These are phyloP conservation scores for Trichoderma citrinoviride DNA, from an alignment of 2,329 filamentous ascomycete species.

Conservation along the genomic window DNA sequence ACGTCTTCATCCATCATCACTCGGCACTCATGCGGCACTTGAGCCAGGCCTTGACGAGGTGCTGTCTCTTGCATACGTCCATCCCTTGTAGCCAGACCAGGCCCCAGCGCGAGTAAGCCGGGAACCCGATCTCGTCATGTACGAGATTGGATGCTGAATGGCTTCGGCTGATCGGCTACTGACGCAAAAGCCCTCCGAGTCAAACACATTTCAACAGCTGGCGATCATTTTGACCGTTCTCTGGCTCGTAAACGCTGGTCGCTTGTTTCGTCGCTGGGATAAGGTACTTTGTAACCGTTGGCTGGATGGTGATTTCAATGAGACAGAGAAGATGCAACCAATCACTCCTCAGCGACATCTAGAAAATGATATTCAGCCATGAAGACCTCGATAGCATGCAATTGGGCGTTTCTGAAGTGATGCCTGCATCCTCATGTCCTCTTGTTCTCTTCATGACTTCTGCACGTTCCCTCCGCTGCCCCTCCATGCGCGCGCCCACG, in stretches of 20 bases:
- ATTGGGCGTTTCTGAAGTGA: neutral
- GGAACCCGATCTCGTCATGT: neutral
- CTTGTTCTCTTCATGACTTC: neutral
- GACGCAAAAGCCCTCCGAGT: neutral
- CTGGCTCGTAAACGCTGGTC: too few species aligned
- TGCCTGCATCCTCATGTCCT: neutral
- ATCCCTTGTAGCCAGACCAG: neutral
- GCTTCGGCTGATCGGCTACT: neutral
- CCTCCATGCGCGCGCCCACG: conserved; percentile 7
- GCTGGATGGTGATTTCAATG: too few species aligned
- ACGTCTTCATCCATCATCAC: too few species aligned
- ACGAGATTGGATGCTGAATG: neutral
- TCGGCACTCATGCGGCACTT: too few species aligned
- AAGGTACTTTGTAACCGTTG: too few species aligned
- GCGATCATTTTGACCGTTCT: neutral
- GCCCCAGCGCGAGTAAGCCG: neutral
- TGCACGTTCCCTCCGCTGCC: neutral
- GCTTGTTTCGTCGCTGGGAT: neutral
- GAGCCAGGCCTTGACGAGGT: too few species aligned
- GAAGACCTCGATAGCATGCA: neutral
- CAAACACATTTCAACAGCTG: neutral
- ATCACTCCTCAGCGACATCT: too few species aligned
- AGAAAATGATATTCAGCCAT: too few species aligned
- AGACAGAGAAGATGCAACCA: too few species aligned
- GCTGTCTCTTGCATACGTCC: neutral